These are phyloP conservation scores for Orbilia ellipsospora DNA, from an alignment of 2,329 filamentous ascomycete species.

Conservation along the genomic window DNA sequence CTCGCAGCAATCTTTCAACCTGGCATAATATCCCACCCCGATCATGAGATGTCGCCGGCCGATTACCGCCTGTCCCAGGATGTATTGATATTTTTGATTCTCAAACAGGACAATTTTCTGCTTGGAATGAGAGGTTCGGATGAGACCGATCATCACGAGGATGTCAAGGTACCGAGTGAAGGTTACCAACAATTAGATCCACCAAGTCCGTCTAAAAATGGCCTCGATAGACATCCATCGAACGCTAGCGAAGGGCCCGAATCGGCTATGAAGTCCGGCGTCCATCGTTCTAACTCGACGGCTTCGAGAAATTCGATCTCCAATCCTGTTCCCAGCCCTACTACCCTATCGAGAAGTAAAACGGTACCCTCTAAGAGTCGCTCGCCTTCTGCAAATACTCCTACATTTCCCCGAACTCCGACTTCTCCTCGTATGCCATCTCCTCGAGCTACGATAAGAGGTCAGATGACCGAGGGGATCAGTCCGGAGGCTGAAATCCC, in stretches of 20 bases:
- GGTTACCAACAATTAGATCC: conserved; percentile 65
- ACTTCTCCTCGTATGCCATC: conserved; percentile 65
- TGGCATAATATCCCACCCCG: conserved; percentile 91
- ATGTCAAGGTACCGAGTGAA: conserved; percentile 67
- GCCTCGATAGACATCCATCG: conserved; percentile 80
- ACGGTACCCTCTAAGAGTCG: conserved; percentile 89
- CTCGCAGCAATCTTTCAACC: conserved; percentile 97
- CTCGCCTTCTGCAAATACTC: conserved; percentile 76
- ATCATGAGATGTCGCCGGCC: conserved; percentile 92
- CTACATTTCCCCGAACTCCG: conserved; percentile 72
- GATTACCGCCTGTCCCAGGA: conserved; percentile 97
- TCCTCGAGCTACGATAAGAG: conserved; percentile 55
- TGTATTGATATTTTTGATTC: conserved; percentile 95
- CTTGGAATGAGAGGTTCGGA: conserved; percentile 94
- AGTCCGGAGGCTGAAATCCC: conserved; percentile 57
- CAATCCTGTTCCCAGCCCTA: conserved; percentile 67
- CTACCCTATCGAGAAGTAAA: conserved; percentile 81
- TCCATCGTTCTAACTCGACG: conserved; percentile 89
- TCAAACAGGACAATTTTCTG: conserved; percentile 97
- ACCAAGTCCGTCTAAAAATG: conserved; percentile 68
- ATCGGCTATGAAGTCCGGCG: conserved; percentile 80
- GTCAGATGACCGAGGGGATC: conserved; percentile 27
- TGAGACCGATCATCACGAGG: conserved; percentile 86
- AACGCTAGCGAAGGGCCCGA: conserved; percentile 89
- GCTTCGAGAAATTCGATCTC: conserved; percentile 78